phyloP scores from a whole-genome alignment of 2,329 filamentous ascomycete genomes.

The Sporothrix pseudoabietina region DNA sequence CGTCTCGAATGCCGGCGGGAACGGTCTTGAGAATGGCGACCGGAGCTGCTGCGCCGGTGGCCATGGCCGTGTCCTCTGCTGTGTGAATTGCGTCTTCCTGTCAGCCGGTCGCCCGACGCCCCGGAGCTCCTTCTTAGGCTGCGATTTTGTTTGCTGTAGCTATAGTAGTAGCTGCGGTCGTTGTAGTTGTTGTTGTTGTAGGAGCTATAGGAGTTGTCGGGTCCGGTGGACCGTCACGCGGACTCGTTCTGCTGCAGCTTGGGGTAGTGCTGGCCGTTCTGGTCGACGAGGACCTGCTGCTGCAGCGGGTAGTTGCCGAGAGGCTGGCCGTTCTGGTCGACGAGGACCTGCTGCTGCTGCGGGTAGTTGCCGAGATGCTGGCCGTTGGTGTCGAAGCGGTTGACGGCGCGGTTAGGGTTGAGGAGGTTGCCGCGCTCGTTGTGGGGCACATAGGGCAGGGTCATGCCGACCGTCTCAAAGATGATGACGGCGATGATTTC shows the following conservation, averaged over 20 bases:
- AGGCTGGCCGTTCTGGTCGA: conserved; percentile 8
- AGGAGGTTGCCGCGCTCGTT: not conserved
- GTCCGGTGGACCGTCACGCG: conserved; percentile 12
- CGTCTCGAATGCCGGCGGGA: not conserved
- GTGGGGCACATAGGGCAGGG: conserved; percentile 37
- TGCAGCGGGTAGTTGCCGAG: not conserved
- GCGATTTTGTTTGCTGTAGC: not conserved
- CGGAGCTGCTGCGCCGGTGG: conserved; percentile 9
- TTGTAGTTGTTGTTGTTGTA: not conserved
- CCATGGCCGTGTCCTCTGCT: not conserved
- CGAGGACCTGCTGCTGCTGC: not conserved
- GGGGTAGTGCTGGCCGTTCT: conserved; percentile 18
- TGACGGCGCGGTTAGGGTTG: not conserved
- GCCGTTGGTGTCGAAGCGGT: conserved; percentile 13
- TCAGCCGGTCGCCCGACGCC: conserved; percentile 4
- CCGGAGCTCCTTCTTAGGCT: conserved; percentile 4
- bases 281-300: not conserved
- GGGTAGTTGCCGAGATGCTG: conserved; percentile 9
- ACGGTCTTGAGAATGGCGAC: not conserved
- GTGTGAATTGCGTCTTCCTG: not conserved
- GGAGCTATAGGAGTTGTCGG: not conserved
- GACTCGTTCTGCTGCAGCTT: conserved; percentile 22
- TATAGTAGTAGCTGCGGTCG: not conserved
- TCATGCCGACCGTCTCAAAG: conserved; percentile 47
- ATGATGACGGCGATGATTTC: conserved; percentile 53